Base-by-base conservation (phyloP, 2,329 filamentous ascomycete species). In the Exserohilum rostratum region DNA sequence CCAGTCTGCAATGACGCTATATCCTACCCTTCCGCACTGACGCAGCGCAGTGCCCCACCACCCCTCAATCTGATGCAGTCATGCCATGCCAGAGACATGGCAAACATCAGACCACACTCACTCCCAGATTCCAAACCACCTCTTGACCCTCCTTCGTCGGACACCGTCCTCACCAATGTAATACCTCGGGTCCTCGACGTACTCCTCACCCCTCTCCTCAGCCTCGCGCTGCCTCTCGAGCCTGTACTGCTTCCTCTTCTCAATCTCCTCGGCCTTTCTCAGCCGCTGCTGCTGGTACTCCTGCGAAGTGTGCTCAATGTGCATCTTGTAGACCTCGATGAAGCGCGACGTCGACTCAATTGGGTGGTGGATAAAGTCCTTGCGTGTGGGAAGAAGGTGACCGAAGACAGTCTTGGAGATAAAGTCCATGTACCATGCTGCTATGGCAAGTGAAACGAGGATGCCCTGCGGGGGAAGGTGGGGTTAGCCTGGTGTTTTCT, bases 161-260 rank as follows among this genome's bases (percentile, higher is more conserved):
- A 75, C 73, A 17, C 78, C 78, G 60, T 74, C 69, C 59, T 72
- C 70, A 1, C 68, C 72, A 57, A 75, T 58, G 50, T 74, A 75
- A 59, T 66, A 70, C 61, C 72, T 76, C 42, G 70, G 66, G 47
- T 74, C 72, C 60, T 69, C 74, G 27, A 67, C 65, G 54, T 71
- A 71, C 50, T 73, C 68, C 58, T 70, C 69, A n/a, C 72, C 70
- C 59, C 50, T 66, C 61, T 67, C 68, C 46, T 66, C 66, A 5
- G 67, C 72, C 62, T 68, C 72, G 66, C 57, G 53, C 62, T 67
- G 75, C 73, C 75, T 78, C 56, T 70, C 65, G 76, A 91, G 88
- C 68, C 93, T 87, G 77, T 91, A 99, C 75, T 90, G 87, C 57
- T 85, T 85, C 67, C 93, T 84, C 85, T 97, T 96, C 74, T 88